These are phyloP conservation scores for Wickerhamiella spandovensis DNA, from an alignment of 805 yeast species.

Conservation along the genomic window DNA sequence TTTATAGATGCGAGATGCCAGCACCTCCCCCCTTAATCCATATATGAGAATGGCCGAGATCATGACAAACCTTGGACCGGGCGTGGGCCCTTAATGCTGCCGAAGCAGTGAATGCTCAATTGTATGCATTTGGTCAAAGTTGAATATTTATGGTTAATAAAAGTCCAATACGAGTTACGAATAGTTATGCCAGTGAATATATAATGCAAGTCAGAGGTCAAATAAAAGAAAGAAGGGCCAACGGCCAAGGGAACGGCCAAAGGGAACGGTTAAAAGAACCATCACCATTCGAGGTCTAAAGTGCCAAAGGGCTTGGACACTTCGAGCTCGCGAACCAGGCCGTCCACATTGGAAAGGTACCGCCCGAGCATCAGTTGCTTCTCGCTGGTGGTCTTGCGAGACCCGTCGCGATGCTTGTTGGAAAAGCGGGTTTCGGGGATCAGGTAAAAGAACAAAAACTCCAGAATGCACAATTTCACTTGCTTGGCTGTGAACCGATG, in stretches of 20 bases:
- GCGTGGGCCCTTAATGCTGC: too few relatives aligned
- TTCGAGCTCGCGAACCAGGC: constrained; percentile 34
- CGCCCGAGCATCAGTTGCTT: constrained; percentile 32
- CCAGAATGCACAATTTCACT: constrained; percentile 50
- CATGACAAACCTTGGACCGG: constrained; percentile 37
- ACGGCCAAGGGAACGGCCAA: too few relatives aligned
- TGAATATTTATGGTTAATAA: too few relatives aligned
- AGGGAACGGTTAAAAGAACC: too few relatives aligned
- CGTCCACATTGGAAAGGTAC: constrained; percentile 34
- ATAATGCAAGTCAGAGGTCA: too few relatives aligned
- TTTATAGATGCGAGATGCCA: constrained; percentile 58
- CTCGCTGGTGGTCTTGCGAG: constrained; percentile 30
- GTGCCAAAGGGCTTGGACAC: constrained; percentile 38
- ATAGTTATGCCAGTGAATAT: too few relatives aligned
- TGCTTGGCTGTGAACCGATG: constrained; percentile 32
- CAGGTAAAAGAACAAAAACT: constrained; percentile 55
- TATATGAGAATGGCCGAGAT: constrained; percentile 71
- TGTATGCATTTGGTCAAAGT: too few relatives aligned
- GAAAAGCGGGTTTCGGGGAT: constrained; percentile 39
- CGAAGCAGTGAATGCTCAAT: too few relatives aligned
- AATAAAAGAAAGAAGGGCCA: too few relatives aligned
- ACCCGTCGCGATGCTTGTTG: constrained; percentile 16
- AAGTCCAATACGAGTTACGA: too few relatives aligned
- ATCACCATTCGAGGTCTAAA: constrained; percentile 35
- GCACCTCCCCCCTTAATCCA: constrained; percentile 69